phyloP scores from a whole-genome alignment of 768 basidiomycete genomes.

The Lanmaoa rubissima region DNA sequence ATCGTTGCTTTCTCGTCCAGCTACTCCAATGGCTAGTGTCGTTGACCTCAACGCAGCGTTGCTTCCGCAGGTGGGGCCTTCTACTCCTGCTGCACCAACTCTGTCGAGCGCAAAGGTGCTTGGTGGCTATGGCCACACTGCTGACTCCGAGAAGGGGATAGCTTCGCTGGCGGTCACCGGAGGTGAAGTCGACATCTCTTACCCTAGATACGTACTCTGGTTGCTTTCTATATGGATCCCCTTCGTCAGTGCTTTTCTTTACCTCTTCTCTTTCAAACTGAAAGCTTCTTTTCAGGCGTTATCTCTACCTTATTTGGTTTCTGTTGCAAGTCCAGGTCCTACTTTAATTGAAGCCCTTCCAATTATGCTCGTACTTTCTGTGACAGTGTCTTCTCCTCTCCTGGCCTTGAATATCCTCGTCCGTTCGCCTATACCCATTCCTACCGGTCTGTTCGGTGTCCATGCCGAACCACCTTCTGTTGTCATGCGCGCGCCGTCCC shows the following conservation, averaged over 20 bases:
- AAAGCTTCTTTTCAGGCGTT: conserved; percentile 42
- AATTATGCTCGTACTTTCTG: conserved; percentile 57
- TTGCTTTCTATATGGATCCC: conserved; percentile 67
- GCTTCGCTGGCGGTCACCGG: conserved; percentile 44
- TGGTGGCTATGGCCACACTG: conserved; percentile 66
- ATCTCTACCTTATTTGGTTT: conserved; percentile 59
- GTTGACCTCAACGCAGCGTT: conserved; percentile 45
- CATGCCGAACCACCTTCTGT: conserved; percentile 42
- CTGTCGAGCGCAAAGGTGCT: conserved; percentile 60
- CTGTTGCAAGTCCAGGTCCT: conserved; percentile 40
- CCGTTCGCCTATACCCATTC: conserved; percentile 64
- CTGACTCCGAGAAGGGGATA: conserved; percentile 56
- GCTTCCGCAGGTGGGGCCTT: conserved; percentile 35
- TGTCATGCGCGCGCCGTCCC: conserved; percentile 44
- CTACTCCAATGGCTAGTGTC: conserved; percentile 26
- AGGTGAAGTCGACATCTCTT: conserved; percentile 53
- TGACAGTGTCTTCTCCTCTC: conserved; percentile 67
- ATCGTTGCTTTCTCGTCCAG: conserved; percentile 30
- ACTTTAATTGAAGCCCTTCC: conserved; percentile 40
- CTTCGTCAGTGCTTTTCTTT: conserved; percentile 45
- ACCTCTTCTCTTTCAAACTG: background rate
- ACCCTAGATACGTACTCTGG: conserved; percentile 59
- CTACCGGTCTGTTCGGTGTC: conserved; percentile 59
- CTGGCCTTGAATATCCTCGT: conserved; percentile 60
- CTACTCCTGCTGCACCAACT: conserved; percentile 51